Base-by-base conservation (phyloP, 2,329 filamentous ascomycete genomes). In the Fusarium scirpi region DNA sequence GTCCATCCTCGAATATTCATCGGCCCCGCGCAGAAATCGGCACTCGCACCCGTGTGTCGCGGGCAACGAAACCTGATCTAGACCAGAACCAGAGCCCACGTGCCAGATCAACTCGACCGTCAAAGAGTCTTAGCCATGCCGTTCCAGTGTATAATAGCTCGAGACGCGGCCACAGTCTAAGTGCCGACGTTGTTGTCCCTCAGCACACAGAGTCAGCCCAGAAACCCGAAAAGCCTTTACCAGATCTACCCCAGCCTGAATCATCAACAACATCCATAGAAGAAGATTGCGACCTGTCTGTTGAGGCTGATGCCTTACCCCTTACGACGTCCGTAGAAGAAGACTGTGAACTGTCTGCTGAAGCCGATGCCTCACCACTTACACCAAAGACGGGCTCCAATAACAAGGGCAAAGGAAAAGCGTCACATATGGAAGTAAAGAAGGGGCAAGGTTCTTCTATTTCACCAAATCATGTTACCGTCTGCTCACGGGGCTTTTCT, bases 401-500 rank as follows among this genome's bases (percentile, higher is more conserved):
- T 20, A 15, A 41, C 20, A 34, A 52, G 27, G 41, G 52, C 27
- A 32, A 30, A 22, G 32, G 6, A 6, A 55, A 25, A 7, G 12
- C 24, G 25, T 38, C 29, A 10, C 43, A 43, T 13, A 54, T 30
- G 41, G 27, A 29, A 27, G 49, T 22, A 22, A 29, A 20, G 5
- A 22, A 52, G 18, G 24, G 46, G 3, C 12, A 32, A 18, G n/a
- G 25, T 13, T 58, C n/a, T 27, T 62, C 32, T 12, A 44, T 45
- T 61, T 66, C 70, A 20, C 57, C 69, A n/a, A 56, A 71, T 16
- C 74, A 78, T 47, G 60, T 69, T 40, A 70, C 69, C 10, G 68
- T 78, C 29, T 76, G 75, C 67, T 76, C 76, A 44, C 74, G 73
- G 62, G 75, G 73, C 15, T 58, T 76, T n/a, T 69, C 70, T 3